Evolutionary conservation across 352 stramenopile genomes (phyloP), one percentile per base, ranked within the genome.

Genomic region (Globisporangium spiculum): DNA sequence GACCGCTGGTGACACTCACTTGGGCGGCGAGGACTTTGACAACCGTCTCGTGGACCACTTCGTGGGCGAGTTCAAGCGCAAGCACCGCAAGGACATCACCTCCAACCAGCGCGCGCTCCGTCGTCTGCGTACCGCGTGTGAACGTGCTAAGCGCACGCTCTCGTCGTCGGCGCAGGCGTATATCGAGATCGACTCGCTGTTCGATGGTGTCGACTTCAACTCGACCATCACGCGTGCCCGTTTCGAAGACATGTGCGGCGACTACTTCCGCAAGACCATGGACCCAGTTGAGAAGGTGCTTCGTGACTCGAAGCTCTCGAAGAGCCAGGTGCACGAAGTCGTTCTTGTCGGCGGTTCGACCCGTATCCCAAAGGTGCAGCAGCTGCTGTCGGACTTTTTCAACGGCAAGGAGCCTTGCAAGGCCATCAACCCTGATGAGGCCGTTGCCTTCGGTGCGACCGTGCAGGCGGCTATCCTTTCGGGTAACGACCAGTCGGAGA

Each of bases 191-290:
- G 92, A 98, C 72, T 95, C 84, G 54, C 81, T 98, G 8, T 98
- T 91, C 69, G 94, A 98, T 53, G 93, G 93, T 22, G 81, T 97
- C 32, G 94, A 98, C 74, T 98, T 97, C 74, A 97, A 93, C 81
- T 86, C 78, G 24, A 95, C 84, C 26, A 96, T 98, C 52, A 98
- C 92, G 54, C 88, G 94, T 63, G 90, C 92, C 0, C 70, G 90
- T 26, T 98, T 98, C 69, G 94, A 98, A 75, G 83, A 96, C 65
- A 83, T 93, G 71, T 98, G 68, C 93, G 93, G 77, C 88, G 80
- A 97, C 76, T 89, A 95, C 78, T 98, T 98, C 81, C 84, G 88
- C 69, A 96, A 97, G 76, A 93, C 81, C 63, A 93, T 97, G 78
- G 84, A 92, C 24, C 88, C 87, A 8, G 90, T 97, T 27, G 65